Evolutionary conservation across 805 yeast genomes (phyloP).

Genomic region (Ogataea salicorniae): DNA sequence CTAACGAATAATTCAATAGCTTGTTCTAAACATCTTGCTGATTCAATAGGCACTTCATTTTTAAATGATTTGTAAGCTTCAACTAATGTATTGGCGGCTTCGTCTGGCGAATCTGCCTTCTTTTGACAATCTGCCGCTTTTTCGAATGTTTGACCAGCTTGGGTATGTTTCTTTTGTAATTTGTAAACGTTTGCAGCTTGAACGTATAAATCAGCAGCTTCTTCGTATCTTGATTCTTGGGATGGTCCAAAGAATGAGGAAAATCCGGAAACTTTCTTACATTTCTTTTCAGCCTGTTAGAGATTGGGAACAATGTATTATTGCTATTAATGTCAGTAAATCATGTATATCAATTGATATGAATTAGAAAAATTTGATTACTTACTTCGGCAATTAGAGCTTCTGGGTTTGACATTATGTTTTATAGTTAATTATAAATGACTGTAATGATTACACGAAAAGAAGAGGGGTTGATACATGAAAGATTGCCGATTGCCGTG

Average conservation of each 20-base stretch:
- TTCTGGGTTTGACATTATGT: constrained; percentile 31
- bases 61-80: constrained; percentile 89
- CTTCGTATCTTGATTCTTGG: constrained; percentile 65
- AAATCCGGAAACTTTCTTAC: constrained; percentile 62
- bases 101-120: constrained; percentile 74
- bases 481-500: no score
- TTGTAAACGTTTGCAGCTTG: constrained; percentile 93
- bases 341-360: not conserved
- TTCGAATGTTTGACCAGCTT: constrained; percentile 81
- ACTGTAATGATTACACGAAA: no score
- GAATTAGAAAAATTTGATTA: constrained; percentile 1
- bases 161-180: constrained; percentile 61
- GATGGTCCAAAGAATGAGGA: constrained; percentile 65
- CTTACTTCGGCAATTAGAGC: constrained; percentile 30
- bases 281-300: constrained; percentile 61
- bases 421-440: no score
- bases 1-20: constrained; percentile 82
- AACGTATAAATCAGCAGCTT: constrained; percentile 83
- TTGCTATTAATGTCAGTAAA: constrained; percentile 1
- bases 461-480: no score
- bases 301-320: not conserved
- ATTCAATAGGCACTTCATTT: constrained; percentile 65
- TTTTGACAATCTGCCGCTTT: constrained; percentile 80
- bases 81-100: constrained; percentile 82
- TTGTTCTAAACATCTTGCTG: constrained; percentile 67